These are phyloP conservation scores for Clarireedia monteithiana DNA, from an alignment of 2,329 filamentous ascomycete genomes.

Conservation along the genomic window DNA sequence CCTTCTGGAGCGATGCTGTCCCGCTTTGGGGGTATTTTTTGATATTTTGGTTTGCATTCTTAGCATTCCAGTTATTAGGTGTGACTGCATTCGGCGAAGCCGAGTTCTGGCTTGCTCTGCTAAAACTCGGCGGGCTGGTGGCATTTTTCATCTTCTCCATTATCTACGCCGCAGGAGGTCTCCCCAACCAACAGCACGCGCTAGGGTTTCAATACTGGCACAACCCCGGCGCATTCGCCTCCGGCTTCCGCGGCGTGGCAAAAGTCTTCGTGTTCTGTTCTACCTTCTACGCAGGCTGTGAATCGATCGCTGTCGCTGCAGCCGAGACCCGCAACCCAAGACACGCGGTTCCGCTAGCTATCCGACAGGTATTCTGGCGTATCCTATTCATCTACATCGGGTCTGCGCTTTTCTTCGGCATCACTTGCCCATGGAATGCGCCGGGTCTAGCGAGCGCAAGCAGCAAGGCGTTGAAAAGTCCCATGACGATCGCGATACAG, in stretches of 20 bases:
- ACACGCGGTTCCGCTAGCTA: conserved; percentile 46
- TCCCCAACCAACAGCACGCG: conserved; percentile 45
- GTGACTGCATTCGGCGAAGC: conserved; percentile 71
- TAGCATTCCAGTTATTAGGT: conserved; percentile 61
- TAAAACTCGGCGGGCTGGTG: conserved; percentile 63
- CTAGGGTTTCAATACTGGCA: conserved; percentile 68
- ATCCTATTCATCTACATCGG: conserved; percentile 82
- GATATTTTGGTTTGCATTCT: conserved; percentile 67
- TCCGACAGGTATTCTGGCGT: conserved; percentile 91
- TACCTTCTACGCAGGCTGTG: conserved; percentile 63
- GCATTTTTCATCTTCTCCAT: conserved; percentile 70
- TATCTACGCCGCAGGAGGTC: conserved; percentile 61
- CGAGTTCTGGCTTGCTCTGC: conserved; percentile 69
- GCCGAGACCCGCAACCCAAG: conserved; percentile 43
- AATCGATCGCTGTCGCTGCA: conserved; percentile 49
- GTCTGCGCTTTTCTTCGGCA: conserved; percentile 64
- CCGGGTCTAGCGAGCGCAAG: conserved; percentile 51
- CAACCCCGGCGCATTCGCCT: conserved; percentile 59
- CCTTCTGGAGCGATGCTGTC: conserved; percentile 54
- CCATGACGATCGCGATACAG: conserved; percentile 66
- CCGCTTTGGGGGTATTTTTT: conserved; percentile 63
- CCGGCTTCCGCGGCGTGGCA: conserved; percentile 59
- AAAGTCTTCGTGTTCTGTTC: conserved; percentile 63
- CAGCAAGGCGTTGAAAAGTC: conserved; percentile 59
- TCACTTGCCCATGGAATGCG: conserved; percentile 65